Percentiles rank a stretch among this genome's conserved stretches.
These are phyloP conservation scores for Naganishia liquefaciens DNA, from an alignment of 1,284 basidiomycete genomes.

Conservation along the genomic window DNA sequence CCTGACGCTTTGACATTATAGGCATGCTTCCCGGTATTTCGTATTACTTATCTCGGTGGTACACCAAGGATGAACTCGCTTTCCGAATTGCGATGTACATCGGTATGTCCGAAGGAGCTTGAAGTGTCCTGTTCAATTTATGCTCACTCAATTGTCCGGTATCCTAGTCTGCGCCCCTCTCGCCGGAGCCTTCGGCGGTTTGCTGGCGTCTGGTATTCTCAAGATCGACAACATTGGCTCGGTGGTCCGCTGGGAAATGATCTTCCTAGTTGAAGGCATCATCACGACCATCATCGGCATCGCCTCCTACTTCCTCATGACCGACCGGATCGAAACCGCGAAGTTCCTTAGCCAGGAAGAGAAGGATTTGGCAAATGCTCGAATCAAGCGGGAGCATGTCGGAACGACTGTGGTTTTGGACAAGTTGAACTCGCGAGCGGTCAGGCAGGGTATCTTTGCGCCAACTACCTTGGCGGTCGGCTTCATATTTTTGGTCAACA, in stretches of 20 bases:
- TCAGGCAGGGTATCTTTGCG: conserved; percentile 40
- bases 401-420: conserved; percentile 45
- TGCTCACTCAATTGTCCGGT: no score
- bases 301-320: conserved; percentile 43
- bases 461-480: conserved; percentile 40
- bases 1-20: not conserved
- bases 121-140: no score
- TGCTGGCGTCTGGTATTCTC: conserved; percentile 25
- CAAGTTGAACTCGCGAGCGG: conserved; percentile 37
- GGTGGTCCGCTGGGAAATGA: conserved; percentile 31
- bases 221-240: conserved; percentile 22
- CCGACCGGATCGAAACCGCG: conserved; percentile 47
- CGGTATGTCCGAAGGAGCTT: not conserved
- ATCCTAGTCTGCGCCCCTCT: conserved; percentile 28
- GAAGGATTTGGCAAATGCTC: conserved; percentile 29
- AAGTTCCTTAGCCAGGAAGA: conserved; percentile 49
- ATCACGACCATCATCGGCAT: conserved; percentile 47
- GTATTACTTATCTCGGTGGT: conserved; percentile 47
- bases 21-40: conserved; percentile 36
- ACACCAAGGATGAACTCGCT: conserved; percentile 32
- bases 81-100: conserved; percentile 30
- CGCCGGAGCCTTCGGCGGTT: conserved; percentile 31
- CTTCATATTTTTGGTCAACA: conserved; percentile 52
- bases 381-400: conserved; percentile 50
- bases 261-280: conserved; percentile 52